Evolutionary conservation across 2,329 filamentous ascomycete species (phyloP), one percentile per base, ranked within the genome.

Genomic region (Penicillium sp.): DNA sequence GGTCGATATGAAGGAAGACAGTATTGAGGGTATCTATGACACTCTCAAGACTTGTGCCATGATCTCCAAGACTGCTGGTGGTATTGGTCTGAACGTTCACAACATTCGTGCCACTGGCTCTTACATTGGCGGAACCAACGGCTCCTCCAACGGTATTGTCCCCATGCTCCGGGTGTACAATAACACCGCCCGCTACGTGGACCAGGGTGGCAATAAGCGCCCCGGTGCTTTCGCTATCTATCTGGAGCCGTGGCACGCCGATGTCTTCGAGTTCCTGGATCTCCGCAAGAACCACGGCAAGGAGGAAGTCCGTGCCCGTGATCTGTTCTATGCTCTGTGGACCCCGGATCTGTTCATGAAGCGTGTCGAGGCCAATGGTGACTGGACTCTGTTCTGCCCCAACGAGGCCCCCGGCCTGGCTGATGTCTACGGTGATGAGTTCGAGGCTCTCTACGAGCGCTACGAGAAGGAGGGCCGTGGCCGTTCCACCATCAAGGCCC

Each of bases 281-380:
- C 85, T 99, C 48, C 89, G 94, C 68, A 99, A 99, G 87, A 99
- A 99, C 77, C 94, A 99, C 75, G 94, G 94, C 64, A 99, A 99
- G 79, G 94, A 99, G 73, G 94, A 99, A 78, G 85, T 96, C 62
- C 91, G 94, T 67, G 94, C 94, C 59, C 92, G 94, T 70, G 94
- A 99, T 74, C 83, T 99, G 45, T 99, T 99, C 85, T 91, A 96
- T 58, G 94, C 93, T 54, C 84, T 99, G 44, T 99, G 94, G 94
- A 97, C 97, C 52, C 92, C 94, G 13, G 94, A 99, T 80, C 84
- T 99, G 39, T 99, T 99, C 85, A 99, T 99, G 94, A 96, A 96
- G 83, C 91, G 94, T 73, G 93, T 99, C 50, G 91, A 99, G 78
- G 87, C 91, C 81, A 99, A 99, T 74, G 88, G 85, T 51, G 89